These are phyloP conservation scores for Fagus crenata DNA, from an alignment of 306 rosid species.

Conservation along the genomic window DNA sequence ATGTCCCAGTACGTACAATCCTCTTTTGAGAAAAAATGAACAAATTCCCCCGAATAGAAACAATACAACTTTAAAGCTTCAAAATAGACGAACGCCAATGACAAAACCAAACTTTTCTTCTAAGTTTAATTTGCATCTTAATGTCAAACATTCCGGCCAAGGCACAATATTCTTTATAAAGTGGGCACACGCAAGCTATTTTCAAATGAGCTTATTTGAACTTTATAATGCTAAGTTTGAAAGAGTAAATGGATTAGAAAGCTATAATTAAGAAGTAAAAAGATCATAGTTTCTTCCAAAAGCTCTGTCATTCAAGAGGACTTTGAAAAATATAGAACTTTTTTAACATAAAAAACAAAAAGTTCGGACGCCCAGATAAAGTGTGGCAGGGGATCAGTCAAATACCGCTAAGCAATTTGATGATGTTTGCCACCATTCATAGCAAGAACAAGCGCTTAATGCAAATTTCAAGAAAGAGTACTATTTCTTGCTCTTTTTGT, in stretches of 20 bases:
- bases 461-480: background rate
- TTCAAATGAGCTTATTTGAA: background rate
- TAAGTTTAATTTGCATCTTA: background rate
- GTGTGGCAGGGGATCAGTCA: background rate
- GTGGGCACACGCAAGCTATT: background rate
- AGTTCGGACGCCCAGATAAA: background rate
- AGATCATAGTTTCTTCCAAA: background rate
- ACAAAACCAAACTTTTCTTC: background rate
- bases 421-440: background rate
- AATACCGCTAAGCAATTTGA: background rate
- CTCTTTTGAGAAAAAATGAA: background rate
- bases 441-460: background rate
- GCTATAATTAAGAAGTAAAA: background rate
- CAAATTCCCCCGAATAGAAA: background rate
- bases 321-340: background rate
- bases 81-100: background rate
- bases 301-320: too few relatives aligned
- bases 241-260: background rate
- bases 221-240: background rate
- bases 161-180: background rate
- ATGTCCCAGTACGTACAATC: background rate
- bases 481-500: constrained; percentile 36
- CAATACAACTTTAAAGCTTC: background rate
- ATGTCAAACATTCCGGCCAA: background rate
- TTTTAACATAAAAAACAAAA: background rate